Evolutionary conservation across 306 rosid species (phyloP), one percentile per base, ranked within the genome.

Genomic region (Sophora flavescens): DNA sequence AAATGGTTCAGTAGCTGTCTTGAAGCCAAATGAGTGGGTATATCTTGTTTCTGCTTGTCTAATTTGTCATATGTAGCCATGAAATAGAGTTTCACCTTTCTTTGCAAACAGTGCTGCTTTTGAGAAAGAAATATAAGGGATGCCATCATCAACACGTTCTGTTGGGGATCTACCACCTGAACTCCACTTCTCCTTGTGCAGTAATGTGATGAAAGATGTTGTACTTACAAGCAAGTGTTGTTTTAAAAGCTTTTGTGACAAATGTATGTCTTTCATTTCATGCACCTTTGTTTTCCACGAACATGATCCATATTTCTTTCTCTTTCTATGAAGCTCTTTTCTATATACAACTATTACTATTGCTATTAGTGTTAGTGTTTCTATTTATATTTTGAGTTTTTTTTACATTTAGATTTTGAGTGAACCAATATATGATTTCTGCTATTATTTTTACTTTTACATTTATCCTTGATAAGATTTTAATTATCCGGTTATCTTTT

Each of bases 211-310:
- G 99, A 96, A 93, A 85, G 96, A 96, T 88, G 99, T 98, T 64
- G 99, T 96, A 15, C 76, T 96, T 70, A 96, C 98, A 45, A 96
- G 99, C 98, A 96, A 96, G 83, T 96, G 99, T 44, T 96, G 99
- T 85, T 96, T 89, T 72, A 87, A 83, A 83, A 96, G 98, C 84
- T 96, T 96, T 65, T 96, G 99, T 78, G 98, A 96, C 75, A 92
- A 85, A 89, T 96, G 99, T 96, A 87, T 61, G 96, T 73, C 53
- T 75, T 47, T 62, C 15, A 61, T 75, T 47, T 56, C 15, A 61
- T 36, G 68, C 30, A 5, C 53, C 9, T 71, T 7, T 18, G 22
- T 33, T 56, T 9, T 53, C 65, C 57, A 3, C n/a, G n/a, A n/a
- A n/a, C n/a, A n/a, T n/a, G n/a, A n/a, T n/a, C n/a, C n/a, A n/a